phyloP scores from a whole-genome alignment of 331 rosid genomes.

The Rhamnella rubrinervis region DNA sequence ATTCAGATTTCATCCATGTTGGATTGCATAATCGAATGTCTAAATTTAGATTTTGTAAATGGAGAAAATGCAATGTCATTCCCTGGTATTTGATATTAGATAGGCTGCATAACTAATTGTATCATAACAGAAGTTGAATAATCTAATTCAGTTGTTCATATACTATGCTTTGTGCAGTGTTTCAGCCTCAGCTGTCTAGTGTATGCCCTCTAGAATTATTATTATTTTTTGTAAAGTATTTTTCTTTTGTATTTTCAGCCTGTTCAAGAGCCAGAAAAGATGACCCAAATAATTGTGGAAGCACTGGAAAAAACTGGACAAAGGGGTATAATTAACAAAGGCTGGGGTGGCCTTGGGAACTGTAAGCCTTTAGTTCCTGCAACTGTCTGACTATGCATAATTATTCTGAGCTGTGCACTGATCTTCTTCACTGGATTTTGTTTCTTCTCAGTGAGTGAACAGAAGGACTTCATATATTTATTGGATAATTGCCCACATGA shows the following conservation, averaged over 20 bases:
- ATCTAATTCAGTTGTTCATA: too few relatives aligned
- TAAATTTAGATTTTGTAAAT: too few relatives aligned
- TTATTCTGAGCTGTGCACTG: conserved; percentile 11
- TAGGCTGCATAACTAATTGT: too few relatives aligned
- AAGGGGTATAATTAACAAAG: conserved; percentile 96
- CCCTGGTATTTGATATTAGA: too few relatives aligned
- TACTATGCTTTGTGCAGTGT: too few relatives aligned
- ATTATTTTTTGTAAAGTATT: neutral
- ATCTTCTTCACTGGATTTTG: conserved; percentile 21
- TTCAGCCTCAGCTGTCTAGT: too few relatives aligned
- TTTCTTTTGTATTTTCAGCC: conserved; percentile 51
- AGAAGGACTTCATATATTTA: conserved; percentile 68
- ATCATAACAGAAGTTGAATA: too few relatives aligned
- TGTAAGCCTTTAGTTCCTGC: conserved; percentile 50
- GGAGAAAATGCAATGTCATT: too few relatives aligned
- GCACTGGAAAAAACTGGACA: conserved; percentile 88
- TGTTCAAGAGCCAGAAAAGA: conserved; percentile 88
- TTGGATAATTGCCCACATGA: conserved; percentile 94
- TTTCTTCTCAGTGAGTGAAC: conserved; percentile 79
- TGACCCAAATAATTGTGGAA: conserved; percentile 88
- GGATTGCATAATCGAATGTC: too few relatives aligned
- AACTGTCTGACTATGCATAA: neutral
- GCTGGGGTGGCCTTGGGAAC: conserved; percentile 98
- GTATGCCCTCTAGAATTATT: neutral
- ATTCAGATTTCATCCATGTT: too few relatives aligned